phyloP scores from a whole-genome alignment of 2,329 filamentous ascomycete genomes.

The Pseudogymnoascus sp. region DNA sequence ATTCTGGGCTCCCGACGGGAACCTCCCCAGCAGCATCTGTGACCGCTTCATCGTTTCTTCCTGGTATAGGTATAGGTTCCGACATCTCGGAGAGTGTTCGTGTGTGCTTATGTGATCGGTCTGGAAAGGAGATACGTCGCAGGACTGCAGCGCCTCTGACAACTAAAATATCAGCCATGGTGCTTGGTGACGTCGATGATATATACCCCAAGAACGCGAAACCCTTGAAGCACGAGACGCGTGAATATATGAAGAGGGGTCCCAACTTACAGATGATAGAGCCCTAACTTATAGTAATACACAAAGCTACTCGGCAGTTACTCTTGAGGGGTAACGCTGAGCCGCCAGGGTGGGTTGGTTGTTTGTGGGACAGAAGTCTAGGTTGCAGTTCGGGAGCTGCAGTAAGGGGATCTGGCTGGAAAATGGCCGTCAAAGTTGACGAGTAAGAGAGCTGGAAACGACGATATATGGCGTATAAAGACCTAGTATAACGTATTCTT shows the following conservation, averaged over 20 bases:
- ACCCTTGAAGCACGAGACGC: not conserved
- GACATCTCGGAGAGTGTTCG: conserved; percentile 39
- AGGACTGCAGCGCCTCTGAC: conserved; percentile 36
- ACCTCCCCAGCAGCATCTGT: not conserved
- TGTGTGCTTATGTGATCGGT: conserved; percentile 31
- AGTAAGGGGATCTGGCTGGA: conserved; percentile 4
- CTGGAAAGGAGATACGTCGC: conserved; percentile 35
- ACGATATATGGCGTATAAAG: not conserved
- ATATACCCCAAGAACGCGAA: not conserved
- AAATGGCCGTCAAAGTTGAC: not conserved
- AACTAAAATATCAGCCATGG: conserved; percentile 38
- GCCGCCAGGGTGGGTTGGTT: not conserved
- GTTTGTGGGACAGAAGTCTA: not conserved
- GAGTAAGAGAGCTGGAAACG: not conserved
- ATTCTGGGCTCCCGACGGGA: conserved; percentile 12
- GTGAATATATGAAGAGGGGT: not conserved
- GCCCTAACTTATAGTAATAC: conserved; percentile 4
- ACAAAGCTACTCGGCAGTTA: not conserved
- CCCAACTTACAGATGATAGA: not conserved
- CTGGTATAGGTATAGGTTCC: conserved; percentile 34
- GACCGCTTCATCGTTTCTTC: conserved; percentile 13
- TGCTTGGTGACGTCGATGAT: conserved; percentile 7
- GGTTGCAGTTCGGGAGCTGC: not conserved
- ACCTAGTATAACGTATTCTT: conserved; percentile 4
- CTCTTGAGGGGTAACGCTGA: conserved; percentile 1